Percentiles rank a stretch among this genome's conserved stretches.
Evolutionary conservation across 495 filamentous ascomycete species (phyloP).

Genomic region (Lasiosphaeris hirsuta): DNA sequence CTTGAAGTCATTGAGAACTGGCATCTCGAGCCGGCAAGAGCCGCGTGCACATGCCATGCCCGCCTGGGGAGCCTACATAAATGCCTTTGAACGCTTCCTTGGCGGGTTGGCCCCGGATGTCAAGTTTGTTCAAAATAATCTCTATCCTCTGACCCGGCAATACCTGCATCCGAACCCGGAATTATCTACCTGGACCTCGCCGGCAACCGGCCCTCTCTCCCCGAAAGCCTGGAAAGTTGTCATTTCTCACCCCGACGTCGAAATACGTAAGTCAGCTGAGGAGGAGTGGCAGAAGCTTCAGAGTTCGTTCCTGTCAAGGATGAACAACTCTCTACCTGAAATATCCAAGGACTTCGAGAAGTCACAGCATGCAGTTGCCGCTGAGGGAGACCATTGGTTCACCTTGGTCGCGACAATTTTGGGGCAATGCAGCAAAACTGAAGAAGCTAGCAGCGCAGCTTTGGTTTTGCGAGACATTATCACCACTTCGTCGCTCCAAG

Average conservation of each 20-base stretch:
- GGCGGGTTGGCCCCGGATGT: conserved; percentile 29
- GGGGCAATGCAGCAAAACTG: neutral
- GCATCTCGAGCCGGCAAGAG: conserved; percentile 71
- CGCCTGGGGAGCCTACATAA: conserved; percentile 74
- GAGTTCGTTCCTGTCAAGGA: conserved; percentile 53
- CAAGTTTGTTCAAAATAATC: conserved; percentile 43
- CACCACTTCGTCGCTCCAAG: conserved; percentile 15
- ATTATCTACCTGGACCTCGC: conserved; percentile 31
- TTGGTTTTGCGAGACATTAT: conserved; percentile 9
- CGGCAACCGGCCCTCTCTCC: conserved; percentile 27
- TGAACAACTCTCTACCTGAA: conserved; percentile 70
- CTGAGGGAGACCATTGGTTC: conserved; percentile 62
- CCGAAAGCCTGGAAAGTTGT: conserved; percentile 31
- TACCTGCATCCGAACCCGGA: conserved; percentile 39
- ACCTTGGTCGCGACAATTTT: conserved; percentile 48
- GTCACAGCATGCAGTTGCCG: conserved; percentile 64
- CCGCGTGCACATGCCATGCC: conserved; percentile 57
- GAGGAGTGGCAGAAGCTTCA: conserved; percentile 54
- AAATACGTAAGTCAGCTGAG: conserved; percentile 11
- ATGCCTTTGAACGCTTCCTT: conserved; percentile 49
- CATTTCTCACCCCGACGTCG: conserved; percentile 21
- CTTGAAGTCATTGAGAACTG: conserved; percentile 61
- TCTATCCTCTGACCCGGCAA: conserved; percentile 39
- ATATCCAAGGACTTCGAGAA: conserved; percentile 68
- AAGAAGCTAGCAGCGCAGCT: neutral